Percentiles rank a stretch among this genome's conserved stretches.
phyloP scores from a whole-genome alignment of 2,329 filamentous ascomycete species.

The Diaporthe humulicola region DNA sequence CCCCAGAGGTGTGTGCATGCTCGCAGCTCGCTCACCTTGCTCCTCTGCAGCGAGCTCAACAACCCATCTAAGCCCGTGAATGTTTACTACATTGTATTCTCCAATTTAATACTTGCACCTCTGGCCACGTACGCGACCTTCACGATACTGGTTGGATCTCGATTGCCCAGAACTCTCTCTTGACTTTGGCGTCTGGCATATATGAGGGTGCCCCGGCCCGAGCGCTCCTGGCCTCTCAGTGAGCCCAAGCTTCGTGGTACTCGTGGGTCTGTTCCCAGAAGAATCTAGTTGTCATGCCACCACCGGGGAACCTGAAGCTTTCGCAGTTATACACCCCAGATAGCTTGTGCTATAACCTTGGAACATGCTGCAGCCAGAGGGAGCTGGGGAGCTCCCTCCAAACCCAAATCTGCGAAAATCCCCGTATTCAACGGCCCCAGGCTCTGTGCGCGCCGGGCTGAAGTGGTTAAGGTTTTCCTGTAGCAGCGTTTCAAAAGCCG shows the following conservation, averaged over 20 bases:
- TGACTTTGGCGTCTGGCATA: constrained; percentile 1
- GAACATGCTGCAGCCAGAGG: constrained; percentile 3
- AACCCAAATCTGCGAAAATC: neutral
- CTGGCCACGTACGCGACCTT: neutral
- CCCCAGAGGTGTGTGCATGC: neutral
- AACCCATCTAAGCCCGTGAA: neutral
- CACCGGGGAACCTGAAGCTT: constrained; percentile 30
- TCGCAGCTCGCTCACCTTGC: neutral
- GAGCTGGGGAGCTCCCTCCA: constrained; percentile 12
- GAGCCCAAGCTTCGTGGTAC: neutral
- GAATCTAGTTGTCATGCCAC: constrained; percentile 22
- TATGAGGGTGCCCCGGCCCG: constrained; percentile 15
- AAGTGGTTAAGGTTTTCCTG: constrained; percentile 10
- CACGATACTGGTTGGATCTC: neutral
- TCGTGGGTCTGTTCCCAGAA: constrained; percentile 18
- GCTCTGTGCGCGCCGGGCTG: constrained; percentile 28
- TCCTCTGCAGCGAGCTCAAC: neutral
- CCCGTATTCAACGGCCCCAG: constrained; percentile 23
- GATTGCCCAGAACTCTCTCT: constrained; percentile 24
- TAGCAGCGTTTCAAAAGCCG: constrained; percentile 28
- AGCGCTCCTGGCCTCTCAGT: neutral
- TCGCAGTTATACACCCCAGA: constrained; percentile 3
- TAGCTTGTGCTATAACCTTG: constrained; percentile 16
- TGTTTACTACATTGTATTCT: neutral
- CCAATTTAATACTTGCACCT: neutral